phyloP scores from a whole-genome alignment of 2,329 filamentous ascomycete genomes.

The Botrytis paeoniae region DNA sequence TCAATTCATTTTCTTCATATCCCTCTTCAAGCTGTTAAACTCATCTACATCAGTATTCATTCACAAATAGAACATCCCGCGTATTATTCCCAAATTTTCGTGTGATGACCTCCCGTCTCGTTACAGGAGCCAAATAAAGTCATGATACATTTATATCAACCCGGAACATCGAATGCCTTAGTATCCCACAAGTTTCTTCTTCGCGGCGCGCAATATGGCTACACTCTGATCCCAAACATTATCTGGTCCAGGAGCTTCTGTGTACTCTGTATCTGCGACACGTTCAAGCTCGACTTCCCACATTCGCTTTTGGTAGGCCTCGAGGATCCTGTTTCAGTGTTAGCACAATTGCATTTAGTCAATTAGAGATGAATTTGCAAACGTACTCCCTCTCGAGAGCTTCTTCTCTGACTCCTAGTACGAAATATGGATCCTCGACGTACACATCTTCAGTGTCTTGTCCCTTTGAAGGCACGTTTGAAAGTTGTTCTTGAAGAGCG shows the following conservation, averaged over 20 bases:
- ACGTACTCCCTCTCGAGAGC: slow-evolving; percentile 27
- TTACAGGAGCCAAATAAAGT: neutral
- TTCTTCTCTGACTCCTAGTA: slow-evolving; percentile 26
- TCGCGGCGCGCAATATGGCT: slow-evolving; percentile 15
- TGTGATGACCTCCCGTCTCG: neutral
- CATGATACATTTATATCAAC: neutral
- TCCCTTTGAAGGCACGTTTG: neutral
- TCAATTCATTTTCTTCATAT: neutral
- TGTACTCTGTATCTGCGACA: slow-evolving; percentile 11
- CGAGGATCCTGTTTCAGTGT: slow-evolving; percentile 23
- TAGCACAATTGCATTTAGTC: neutral
- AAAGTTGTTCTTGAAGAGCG: neutral
- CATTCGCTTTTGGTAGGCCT: slow-evolving; percentile 26
- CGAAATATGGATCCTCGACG: slow-evolving; percentile 31
- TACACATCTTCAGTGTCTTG: neutral
- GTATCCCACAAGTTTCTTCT: slow-evolving; percentile 19
- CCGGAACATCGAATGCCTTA: neutral
- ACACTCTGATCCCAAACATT: slow-evolving; percentile 21
- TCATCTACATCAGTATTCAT: neutral
- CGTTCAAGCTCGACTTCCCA: slow-evolving; percentile 27
- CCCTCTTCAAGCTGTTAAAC: neutral
- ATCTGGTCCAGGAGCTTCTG: neutral
- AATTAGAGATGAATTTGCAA: neutral
- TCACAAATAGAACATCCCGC: neutral
- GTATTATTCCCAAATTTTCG: neutral